Evolutionary conservation across 495 filamentous ascomycete genomes (phyloP).

Genomic region (Hypoxylon crocopeplum): DNA sequence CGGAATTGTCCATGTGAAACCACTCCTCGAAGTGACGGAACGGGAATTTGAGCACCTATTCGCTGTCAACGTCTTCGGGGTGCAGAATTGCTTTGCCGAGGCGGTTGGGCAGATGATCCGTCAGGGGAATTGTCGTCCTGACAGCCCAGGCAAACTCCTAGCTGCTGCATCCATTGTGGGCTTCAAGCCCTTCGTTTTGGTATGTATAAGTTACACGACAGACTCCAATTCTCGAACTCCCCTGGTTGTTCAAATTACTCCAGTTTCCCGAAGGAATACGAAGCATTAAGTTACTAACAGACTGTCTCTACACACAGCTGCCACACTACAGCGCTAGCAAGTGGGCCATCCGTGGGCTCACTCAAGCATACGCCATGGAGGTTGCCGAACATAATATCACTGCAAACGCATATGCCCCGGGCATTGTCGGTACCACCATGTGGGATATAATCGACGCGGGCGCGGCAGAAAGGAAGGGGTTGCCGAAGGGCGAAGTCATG

Average conservation of each 20-base stretch:
- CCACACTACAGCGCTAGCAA: constrained; percentile 66
- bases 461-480: constrained; percentile 52
- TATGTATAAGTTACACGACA: no score
- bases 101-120: constrained; percentile 62
- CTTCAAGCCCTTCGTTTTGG: constrained; percentile 59
- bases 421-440: constrained; percentile 67
- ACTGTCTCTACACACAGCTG: no score
- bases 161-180: constrained; percentile 62
- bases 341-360: constrained; percentile 66
- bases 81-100: constrained; percentile 62
- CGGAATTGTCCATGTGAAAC: constrained; percentile 62
- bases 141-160: constrained; percentile 57
- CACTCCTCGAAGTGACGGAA: constrained; percentile 57
- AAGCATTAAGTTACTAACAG: no score
- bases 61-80: constrained; percentile 62
- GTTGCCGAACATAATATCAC: constrained; percentile 65
- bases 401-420: constrained; percentile 67
- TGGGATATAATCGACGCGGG: constrained; percentile 65
- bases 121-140: constrained; percentile 44
- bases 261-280: no score
- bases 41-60: constrained; percentile 59
- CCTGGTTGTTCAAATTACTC: no score
- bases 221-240: no score
- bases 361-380: constrained; percentile 64
- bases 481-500: constrained; percentile 59